Conservation (phyloP, 2,329 filamentous ascomycete species). For the Cercospora canescens region DNA sequence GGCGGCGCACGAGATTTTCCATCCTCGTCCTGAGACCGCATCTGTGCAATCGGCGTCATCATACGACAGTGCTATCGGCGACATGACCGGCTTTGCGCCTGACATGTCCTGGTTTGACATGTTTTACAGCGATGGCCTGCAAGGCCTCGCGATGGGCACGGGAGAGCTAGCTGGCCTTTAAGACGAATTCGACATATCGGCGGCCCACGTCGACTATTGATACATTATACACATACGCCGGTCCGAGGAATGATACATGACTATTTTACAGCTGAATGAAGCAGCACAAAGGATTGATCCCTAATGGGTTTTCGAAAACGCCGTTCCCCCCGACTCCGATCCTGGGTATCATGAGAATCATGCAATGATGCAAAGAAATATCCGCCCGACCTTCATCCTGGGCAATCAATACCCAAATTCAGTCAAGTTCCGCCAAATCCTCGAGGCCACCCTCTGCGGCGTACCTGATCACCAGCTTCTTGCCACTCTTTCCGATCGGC, state of each 20-base stretch:
- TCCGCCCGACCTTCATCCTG: not conserved
- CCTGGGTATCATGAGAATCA: slow-evolving; percentile 10
- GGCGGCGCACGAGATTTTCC: slow-evolving; percentile 66
- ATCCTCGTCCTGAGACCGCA: slow-evolving; percentile 10
- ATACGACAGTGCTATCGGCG: slow-evolving; percentile 19
- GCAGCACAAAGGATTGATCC: not conserved
- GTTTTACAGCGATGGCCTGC: slow-evolving; percentile 21
- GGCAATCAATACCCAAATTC: not conserved
- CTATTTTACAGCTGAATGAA: not conserved
- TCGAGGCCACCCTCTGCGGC: slow-evolving; percentile 14
- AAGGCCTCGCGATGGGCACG: slow-evolving; percentile 4
- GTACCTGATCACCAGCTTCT: slow-evolving; percentile 23
- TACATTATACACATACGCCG: not conserved
- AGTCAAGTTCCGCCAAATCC: slow-evolving; percentile 3
- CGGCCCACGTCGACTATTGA: not conserved
- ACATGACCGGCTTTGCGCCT: slow-evolving; percentile 11
- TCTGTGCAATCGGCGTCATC: slow-evolving; percentile 12
- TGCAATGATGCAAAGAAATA: not conserved
- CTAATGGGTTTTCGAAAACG: not conserved
- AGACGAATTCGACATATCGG: not conserved
- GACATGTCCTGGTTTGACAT: slow-evolving; percentile 28
- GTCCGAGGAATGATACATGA: not conserved
- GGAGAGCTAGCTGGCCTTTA: slow-evolving; percentile 6
- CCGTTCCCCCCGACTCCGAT: slow-evolving; percentile 1
- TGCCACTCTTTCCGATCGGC: slow-evolving; percentile 1